Conservation (phyloP, 352 stramenopile genomes). For the Blastocystis sp. region DNA sequence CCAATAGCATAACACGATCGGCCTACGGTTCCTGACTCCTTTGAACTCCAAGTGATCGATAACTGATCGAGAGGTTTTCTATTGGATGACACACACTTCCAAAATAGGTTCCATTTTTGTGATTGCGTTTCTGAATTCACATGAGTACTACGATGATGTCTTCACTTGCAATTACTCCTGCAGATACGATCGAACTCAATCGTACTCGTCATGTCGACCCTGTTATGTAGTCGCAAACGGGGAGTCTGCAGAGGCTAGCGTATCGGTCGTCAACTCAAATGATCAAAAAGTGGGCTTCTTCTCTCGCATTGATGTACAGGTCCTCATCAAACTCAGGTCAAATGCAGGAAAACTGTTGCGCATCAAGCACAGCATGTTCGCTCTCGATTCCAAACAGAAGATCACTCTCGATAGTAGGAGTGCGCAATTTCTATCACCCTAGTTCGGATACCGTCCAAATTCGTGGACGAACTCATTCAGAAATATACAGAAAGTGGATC, state of each 20-base stretch:
- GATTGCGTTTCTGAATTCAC: background rate
- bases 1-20: conserved; percentile 45
- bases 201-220: background rate
- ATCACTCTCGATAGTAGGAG: background rate
- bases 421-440: background rate
- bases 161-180: background rate
- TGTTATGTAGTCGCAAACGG: background rate
- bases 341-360: conserved; percentile 38
- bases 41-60: no score
- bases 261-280: conserved; percentile 20
- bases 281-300: background rate
- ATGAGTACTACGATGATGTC: background rate
- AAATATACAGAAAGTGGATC: background rate
- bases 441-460: conserved; percentile 15
- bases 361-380: background rate
- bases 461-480: conserved; percentile 25
- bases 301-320: background rate
- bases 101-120: background rate
- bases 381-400: conserved; percentile 5
- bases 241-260: background rate
- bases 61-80: no score
- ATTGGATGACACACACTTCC: background rate
- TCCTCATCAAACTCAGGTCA: conserved; percentile 22
- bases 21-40: no score
- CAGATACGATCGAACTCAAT: background rate